Evolutionary conservation across 257 asterid species (phyloP), one percentile per base, ranked within the genome.

Genomic region (Oldenlandia corymbosa): DNA sequence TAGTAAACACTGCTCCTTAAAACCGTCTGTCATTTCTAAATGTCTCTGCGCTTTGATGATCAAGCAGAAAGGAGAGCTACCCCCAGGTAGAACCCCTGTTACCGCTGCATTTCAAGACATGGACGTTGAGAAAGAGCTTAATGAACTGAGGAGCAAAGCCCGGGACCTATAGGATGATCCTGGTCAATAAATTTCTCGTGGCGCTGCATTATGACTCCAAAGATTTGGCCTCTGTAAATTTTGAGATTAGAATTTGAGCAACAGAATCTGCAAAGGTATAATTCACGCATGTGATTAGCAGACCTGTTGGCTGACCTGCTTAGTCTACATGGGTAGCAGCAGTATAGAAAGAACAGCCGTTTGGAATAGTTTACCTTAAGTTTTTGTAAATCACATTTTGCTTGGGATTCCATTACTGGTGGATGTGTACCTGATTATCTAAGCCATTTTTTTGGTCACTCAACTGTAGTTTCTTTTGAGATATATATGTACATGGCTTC

Each of bases 41-140:
- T 16, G 66, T 41, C 36, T 46, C 9, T 50, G 52, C 61, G 13
- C 24, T 37, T 42, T 36, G 60, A 59, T 70, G 62, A 45, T 31
- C 57, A 26, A 37, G 65, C 91, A 87, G 99, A 93, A 90, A 78
- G 97, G 97, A 64, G 97, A 90, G 71, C 96, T 93, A 67, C 99
- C 99, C 24, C 72, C 90, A 0, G 97, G 99, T 46, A 90, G 97
- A 75, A 73, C 88, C 13, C 69, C 84, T 60, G 41, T 80, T 30
- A 73, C 79, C 73, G 41, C 83, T 2, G 87, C 90, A 65, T 87
- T 80, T 76, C 90, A 84, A 75, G 99, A 93, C 74, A 75, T 89
- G 26, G 99, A 93, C 65, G 85, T 90, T 51, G 96, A 93, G 79
- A 83, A 83, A 75, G 97, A 93, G 79, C 84, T 93, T 54, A 93